phyloP scores from a whole-genome alignment of 2,329 filamentous ascomycete genomes.

The Dendryphion nanum region DNA sequence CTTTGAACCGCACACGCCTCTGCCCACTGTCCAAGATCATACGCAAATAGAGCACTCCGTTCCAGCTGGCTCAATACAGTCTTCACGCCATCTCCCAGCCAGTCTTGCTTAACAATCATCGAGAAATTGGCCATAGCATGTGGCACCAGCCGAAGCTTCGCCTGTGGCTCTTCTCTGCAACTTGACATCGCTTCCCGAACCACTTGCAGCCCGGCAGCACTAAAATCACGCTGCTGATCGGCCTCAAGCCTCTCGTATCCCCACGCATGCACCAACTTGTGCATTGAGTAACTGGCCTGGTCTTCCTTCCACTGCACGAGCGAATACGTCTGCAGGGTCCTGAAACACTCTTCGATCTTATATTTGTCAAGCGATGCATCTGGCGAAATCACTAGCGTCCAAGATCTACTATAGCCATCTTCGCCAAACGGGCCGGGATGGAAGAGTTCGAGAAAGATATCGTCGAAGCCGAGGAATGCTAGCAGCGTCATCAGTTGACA shows the following conservation, averaged over 20 bases:
- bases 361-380: not conserved
- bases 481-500: constrained; percentile 11
- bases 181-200: not conserved
- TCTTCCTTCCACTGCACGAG: constrained; percentile 15
- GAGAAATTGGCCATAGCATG: constrained; percentile 14
- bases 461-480: constrained; percentile 10
- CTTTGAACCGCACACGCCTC: not conserved
- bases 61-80: not conserved
- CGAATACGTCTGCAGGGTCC: not conserved
- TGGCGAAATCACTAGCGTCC: not conserved
- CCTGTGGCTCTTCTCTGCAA: constrained; percentile 4
- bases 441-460: constrained; percentile 12
- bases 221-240: constrained; percentile 6
- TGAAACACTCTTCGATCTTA: not conserved
- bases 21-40: not conserved
- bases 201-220: not conserved
- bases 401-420: not conserved
- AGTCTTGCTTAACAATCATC: not conserved
- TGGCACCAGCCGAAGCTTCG: constrained; percentile 9
- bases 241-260: constrained; percentile 8
- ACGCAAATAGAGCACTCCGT: not conserved
- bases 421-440: not conserved
- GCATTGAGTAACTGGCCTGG: constrained; percentile 17
- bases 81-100: not conserved
- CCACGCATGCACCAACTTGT: constrained; percentile 22